These are phyloP conservation scores for Porogramme epimiltina DNA, from an alignment of 1,284 basidiomycete genomes.

Conservation along the genomic window DNA sequence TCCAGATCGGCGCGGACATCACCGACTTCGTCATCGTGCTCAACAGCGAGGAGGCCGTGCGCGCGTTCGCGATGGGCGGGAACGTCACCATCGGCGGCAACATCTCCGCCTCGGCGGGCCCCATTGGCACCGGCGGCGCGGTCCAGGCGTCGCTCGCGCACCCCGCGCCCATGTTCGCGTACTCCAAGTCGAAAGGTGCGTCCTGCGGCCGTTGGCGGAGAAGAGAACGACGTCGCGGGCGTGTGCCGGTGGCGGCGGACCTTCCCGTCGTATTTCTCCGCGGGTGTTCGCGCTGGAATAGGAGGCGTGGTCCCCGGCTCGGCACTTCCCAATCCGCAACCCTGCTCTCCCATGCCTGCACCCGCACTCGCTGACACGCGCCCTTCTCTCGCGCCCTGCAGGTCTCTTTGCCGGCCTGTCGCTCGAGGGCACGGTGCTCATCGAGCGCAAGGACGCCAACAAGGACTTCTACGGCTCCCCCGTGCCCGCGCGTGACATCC, in stretches of 20 bases:
- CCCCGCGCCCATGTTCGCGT: slow-evolving; percentile 97
- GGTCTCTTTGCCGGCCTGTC: slow-evolving; percentile 95
- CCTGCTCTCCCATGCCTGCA: too few species aligned
- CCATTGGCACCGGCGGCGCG: slow-evolving; percentile 93
- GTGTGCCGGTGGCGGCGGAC: too few species aligned
- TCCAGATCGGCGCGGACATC: slow-evolving; percentile 92
- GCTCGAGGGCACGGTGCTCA: slow-evolving; percentile 92
- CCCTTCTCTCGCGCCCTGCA: slow-evolving; percentile 38
- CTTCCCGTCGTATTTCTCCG: too few species aligned
- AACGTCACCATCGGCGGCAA: slow-evolving; percentile 96
- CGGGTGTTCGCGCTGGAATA: too few species aligned
- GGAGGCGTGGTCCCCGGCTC: too few species aligned
- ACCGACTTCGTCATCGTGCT: slow-evolving; percentile 92
- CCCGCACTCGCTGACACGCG: too few species aligned
- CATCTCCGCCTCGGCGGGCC: slow-evolving; percentile 84
- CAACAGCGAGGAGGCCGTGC: slow-evolving; percentile 95
- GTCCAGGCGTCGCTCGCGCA: slow-evolving; percentile 88
- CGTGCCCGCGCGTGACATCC: slow-evolving; percentile 88
- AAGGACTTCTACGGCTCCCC: slow-evolving; percentile 94
- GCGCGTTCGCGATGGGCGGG: slow-evolving; percentile 93
- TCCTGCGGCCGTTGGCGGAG: too few species aligned
- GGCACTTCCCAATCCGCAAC: too few species aligned
- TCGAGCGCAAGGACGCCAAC: slow-evolving; percentile 95
- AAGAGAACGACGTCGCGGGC: too few species aligned
- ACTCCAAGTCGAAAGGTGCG: slow-evolving; percentile 91